These are phyloP conservation scores for Clausena lansium DNA, from an alignment of 345 rosid genomes.

Conservation along the genomic window DNA sequence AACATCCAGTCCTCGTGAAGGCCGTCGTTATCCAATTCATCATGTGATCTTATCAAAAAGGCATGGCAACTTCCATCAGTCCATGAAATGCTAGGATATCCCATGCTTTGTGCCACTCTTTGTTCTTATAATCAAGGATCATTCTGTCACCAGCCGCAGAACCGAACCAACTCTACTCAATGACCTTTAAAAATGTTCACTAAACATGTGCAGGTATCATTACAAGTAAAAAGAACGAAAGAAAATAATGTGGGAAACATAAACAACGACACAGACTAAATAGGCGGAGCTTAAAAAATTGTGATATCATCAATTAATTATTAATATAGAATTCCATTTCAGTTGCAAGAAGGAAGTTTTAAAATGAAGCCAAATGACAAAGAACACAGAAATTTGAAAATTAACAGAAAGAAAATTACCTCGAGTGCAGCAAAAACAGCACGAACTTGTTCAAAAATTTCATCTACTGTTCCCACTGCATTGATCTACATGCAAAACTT, in stretches of 20 bases:
- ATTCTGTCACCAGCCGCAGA: conserved; percentile 24
- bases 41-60: neutral
- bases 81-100: neutral
- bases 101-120: neutral
- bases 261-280: neutral
- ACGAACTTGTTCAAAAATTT: conserved; percentile 72
- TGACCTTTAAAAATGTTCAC: neutral
- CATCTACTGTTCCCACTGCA: conserved; percentile 82
- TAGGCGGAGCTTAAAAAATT: neutral
- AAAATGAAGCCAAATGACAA: neutral
- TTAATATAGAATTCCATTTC: neutral
- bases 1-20: neutral
- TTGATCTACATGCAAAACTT: conserved; percentile 54
- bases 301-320: neutral
- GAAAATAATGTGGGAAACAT: neutral
- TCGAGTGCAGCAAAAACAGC: conserved; percentile 54
- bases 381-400: neutral
- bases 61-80: neutral
- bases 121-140: conserved; percentile 1
- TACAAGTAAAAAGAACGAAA: neutral
- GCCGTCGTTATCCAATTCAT: neutral
- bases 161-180: conserved; percentile 5
- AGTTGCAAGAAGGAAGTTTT: neutral
- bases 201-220: neutral
- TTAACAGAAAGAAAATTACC: conserved; percentile 31